Percentiles rank a stretch among this genome's conserved stretches.
phyloP scores from a whole-genome alignment of 148 eudicot genomes.

The Linanthus parryae region DNA sequence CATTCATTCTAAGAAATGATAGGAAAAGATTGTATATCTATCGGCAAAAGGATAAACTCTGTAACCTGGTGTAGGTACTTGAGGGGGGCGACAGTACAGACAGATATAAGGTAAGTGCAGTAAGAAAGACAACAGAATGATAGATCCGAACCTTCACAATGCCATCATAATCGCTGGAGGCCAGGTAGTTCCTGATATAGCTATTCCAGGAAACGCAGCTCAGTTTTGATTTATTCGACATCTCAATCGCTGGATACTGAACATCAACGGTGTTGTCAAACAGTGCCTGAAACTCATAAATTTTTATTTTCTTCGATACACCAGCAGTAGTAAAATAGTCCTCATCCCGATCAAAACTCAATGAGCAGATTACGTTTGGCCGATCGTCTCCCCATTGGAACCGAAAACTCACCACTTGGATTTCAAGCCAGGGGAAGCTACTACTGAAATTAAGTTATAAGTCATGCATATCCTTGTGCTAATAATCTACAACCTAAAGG shows the following conservation, averaged over 20 bases:
- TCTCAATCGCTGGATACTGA: constrained; percentile 79
- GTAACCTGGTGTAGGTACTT: no score
- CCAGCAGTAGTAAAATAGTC: constrained; percentile 91
- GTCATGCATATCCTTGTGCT: no score
- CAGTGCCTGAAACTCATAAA: constrained; percentile 63
- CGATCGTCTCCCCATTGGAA: no score
- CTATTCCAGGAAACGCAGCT: constrained; percentile 83
- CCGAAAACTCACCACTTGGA: no score
- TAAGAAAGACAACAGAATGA: background rate
- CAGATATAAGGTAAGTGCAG: no score
- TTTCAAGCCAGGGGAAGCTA: no score
- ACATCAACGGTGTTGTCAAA: constrained; percentile 57
- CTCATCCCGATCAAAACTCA: constrained; percentile 91
- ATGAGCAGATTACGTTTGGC: constrained; percentile 80
- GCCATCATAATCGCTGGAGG: constrained; percentile 94
- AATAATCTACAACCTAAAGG: no score
- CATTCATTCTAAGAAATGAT: no score
- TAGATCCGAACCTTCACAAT: constrained; percentile 58
- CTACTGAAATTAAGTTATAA: no score
- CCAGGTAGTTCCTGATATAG: constrained; percentile 73
- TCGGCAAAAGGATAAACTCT: no score
- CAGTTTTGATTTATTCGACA: constrained; percentile 72
- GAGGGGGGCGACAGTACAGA: no score
- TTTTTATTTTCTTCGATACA: constrained; percentile 76
- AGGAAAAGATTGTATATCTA: no score